A percentile compares a stretch with the other conserved stretches of the same genome.
Evolutionary conservation across 352 stramenopile species (phyloP).

Genomic region (Sclerospora graminicola): DNA sequence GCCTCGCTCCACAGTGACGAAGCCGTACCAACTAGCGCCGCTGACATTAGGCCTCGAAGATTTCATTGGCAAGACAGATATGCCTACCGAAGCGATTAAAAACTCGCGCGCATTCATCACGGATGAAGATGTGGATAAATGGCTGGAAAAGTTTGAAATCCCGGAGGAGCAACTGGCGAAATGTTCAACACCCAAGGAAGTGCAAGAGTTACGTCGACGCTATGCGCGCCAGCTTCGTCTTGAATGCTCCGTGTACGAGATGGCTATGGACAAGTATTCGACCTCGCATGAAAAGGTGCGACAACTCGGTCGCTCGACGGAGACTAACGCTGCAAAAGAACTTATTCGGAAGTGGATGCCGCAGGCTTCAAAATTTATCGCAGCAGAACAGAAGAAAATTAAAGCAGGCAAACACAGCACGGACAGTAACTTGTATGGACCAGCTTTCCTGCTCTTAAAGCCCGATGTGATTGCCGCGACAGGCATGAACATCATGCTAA

Average conservation of each 20-base stretch:
- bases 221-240: constrained; percentile 70
- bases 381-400: constrained; percentile 44
- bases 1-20: constrained; percentile 34
- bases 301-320: constrained; percentile 29
- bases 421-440: constrained; percentile 68
- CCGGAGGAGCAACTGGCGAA: constrained; percentile 36
- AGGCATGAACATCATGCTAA: constrained; percentile 62
- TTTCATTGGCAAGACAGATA: constrained; percentile 5
- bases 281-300: constrained; percentile 36
- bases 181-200: constrained; percentile 32
- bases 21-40: constrained; percentile 23
- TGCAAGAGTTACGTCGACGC: constrained; percentile 46
- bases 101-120: constrained; percentile 36
- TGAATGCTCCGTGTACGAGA: constrained; percentile 72
- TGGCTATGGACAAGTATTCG: constrained; percentile 64
- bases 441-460: constrained; percentile 48
- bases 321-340: constrained; percentile 50
- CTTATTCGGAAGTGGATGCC: constrained; percentile 58
- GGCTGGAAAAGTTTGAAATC: constrained; percentile 50
- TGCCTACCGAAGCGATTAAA: constrained; percentile 1
- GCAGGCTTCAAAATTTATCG: constrained; percentile 28
- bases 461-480: constrained; percentile 43
- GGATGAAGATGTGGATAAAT: constrained; percentile 68
- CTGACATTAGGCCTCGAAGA: constrained; percentile 17
- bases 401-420: constrained; percentile 38